Percentiles rank a stretch among this genome's conserved stretches.
phyloP scores from a whole-genome alignment of 805 yeast species.

The Saccharomyces kudriavzevii region DNA sequence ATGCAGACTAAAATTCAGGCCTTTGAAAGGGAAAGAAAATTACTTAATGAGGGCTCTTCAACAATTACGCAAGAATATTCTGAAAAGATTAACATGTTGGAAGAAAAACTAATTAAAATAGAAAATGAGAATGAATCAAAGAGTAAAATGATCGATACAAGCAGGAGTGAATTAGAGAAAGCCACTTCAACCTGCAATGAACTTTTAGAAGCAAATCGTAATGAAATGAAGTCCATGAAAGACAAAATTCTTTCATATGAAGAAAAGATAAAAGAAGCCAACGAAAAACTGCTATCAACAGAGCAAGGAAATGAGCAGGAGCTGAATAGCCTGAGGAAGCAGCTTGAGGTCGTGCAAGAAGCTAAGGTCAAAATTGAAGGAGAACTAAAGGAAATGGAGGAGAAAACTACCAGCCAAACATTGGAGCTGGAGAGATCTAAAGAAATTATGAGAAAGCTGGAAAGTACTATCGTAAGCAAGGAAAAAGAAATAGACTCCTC shows the following conservation, averaged over 20 bases:
- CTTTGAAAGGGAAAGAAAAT: constrained; percentile 43
- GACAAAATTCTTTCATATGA: neutral
- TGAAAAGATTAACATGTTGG: constrained; percentile 14
- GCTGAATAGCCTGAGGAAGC: neutral
- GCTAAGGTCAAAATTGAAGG: neutral
- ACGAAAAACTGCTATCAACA: neutral
- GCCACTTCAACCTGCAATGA: neutral
- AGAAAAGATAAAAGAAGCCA: neutral
- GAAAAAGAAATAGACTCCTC: neutral
- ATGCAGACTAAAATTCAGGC: constrained; percentile 35
- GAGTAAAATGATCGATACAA: neutral
- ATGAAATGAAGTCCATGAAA: neutral
- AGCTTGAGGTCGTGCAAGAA: neutral
- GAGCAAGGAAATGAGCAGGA: neutral
- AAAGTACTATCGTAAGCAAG: neutral
- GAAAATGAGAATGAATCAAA: neutral
- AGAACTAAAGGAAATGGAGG: neutral
- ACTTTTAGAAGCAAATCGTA: neutral
- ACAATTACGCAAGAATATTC: constrained; percentile 41
- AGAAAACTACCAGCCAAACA: neutral
- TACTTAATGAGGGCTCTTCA: constrained; percentile 42
- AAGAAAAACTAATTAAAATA: constrained; percentile 2
- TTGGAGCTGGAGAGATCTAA: neutral
- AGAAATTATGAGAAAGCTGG: neutral
- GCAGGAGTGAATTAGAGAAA: neutral